Evolutionary conservation across 495 filamentous ascomycete genomes (phyloP).

Genomic region (Penicillium goetzii): DNA sequence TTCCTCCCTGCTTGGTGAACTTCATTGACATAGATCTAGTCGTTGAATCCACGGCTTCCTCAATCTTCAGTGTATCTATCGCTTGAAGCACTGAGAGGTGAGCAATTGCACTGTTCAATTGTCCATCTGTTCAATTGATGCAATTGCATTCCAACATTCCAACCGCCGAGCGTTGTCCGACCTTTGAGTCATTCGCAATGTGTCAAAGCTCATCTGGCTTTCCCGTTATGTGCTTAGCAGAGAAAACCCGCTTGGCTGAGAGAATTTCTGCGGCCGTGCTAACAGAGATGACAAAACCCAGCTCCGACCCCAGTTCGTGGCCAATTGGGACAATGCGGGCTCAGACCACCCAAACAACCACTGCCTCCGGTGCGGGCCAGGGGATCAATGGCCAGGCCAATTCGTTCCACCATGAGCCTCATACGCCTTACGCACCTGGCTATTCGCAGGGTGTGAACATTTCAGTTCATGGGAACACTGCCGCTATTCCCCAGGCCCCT

Average conservation of each 20-base stretch:
- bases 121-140: background rate
- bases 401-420: slow-evolving; percentile 32
- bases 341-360: slow-evolving; percentile 33
- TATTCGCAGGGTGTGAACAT: slow-evolving; percentile 24
- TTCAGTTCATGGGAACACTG: slow-evolving; percentile 23
- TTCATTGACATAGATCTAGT: background rate
- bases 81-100: background rate
- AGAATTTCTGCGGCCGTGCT: background rate
- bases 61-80: background rate
- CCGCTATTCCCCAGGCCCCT: slow-evolving; percentile 25
- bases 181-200: background rate
- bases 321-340: slow-evolving; percentile 40
- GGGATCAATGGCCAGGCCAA: slow-evolving; percentile 24
- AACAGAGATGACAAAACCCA: background rate
- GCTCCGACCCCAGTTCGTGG: background rate
- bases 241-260: background rate
- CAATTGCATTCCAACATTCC: background rate
- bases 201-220: background rate
- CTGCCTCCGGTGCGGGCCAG: slow-evolving; percentile 41
- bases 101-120: background rate
- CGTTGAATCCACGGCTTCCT: background rate
- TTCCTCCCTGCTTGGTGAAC: background rate
- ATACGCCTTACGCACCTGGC: slow-evolving; percentile 33
- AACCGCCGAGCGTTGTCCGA: background rate
- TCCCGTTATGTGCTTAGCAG: background rate